These are phyloP conservation scores for Mucor lusitanicus DNA, from an alignment of 371 early-diverging fungal genomes.

Conservation along the genomic window DNA sequence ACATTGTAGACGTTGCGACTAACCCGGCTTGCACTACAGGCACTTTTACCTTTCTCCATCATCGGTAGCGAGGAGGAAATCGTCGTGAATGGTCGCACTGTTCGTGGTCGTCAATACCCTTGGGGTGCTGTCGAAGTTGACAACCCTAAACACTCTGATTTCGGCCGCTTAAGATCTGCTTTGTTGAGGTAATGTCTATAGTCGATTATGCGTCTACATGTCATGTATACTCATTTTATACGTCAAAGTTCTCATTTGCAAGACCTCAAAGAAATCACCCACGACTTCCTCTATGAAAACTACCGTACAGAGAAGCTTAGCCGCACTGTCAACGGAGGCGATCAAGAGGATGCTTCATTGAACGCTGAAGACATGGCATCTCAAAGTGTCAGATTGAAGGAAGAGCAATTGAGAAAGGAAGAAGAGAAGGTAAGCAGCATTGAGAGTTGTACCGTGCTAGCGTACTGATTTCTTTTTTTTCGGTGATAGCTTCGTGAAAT, in stretches of 20 bases:
- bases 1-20: not conserved
- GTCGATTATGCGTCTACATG: not conserved
- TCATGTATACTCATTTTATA: not conserved
- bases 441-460: not conserved
- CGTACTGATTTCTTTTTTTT: not conserved
- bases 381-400: conserved; percentile 56
- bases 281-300: conserved; percentile 85
- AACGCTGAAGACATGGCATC: conserved; percentile 58
- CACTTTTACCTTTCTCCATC: conserved; percentile 94
- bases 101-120: conserved; percentile 97
- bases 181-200: conserved; percentile 62
- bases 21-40: conserved; percentile 6
- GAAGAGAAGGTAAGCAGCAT: conserved; percentile 51
- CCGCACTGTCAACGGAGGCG: conserved; percentile 58
- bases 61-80: conserved; percentile 96
- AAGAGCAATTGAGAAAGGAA: conserved; percentile 64
- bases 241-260: conserved; percentile 83
- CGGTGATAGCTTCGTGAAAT: conserved; percentile 51
- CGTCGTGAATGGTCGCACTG: conserved; percentile 66
- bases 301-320: conserved; percentile 92
- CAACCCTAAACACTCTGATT: conserved; percentile 94
- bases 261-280: conserved; percentile 89
- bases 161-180: conserved; percentile 92
- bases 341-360: conserved; percentile 47
- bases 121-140: conserved; percentile 99